Conservation (phyloP, 129 eudicot species). For the Sambucus nigra region DNA sequence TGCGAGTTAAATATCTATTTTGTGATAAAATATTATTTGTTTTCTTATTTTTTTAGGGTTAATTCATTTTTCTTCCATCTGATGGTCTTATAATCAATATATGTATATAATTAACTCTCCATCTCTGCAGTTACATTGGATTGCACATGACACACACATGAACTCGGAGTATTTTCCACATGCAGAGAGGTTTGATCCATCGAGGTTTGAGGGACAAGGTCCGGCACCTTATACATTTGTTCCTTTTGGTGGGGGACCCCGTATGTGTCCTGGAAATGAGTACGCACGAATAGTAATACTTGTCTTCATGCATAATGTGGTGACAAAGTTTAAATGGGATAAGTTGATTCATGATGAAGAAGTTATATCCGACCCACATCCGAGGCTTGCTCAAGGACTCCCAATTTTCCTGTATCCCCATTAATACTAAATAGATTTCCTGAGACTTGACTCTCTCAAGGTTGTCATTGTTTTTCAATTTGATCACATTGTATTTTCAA, state of each 20-base stretch:
- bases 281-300: constrained; percentile 5
- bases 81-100: too few species aligned
- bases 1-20: too few species aligned
- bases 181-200: constrained; percentile 9
- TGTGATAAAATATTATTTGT: too few species aligned
- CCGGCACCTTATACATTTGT: constrained; percentile 6
- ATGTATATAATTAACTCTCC: background rate
- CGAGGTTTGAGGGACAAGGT: constrained; percentile 12
- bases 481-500: background rate
- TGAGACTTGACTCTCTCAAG: background rate
- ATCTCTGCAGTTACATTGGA: constrained; percentile 6
- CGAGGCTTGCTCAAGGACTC: constrained; percentile 6
- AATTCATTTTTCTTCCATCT: too few species aligned
- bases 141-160: constrained; percentile 7
- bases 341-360: background rate
- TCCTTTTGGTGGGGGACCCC: constrained; percentile 8
- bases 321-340: constrained; percentile 12
- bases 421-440: background rate
- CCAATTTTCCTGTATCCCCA: constrained; percentile 7
- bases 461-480: background rate
- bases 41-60: too few species aligned
- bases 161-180: constrained; percentile 1
- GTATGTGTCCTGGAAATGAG: constrained; percentile 9
- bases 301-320: constrained; percentile 9
- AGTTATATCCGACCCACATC: background rate